Percentiles rank a stretch among this genome's conserved stretches.
Conservation (phyloP, 73 alveolate genomes). For the Paramecium biaurelia region DNA sequence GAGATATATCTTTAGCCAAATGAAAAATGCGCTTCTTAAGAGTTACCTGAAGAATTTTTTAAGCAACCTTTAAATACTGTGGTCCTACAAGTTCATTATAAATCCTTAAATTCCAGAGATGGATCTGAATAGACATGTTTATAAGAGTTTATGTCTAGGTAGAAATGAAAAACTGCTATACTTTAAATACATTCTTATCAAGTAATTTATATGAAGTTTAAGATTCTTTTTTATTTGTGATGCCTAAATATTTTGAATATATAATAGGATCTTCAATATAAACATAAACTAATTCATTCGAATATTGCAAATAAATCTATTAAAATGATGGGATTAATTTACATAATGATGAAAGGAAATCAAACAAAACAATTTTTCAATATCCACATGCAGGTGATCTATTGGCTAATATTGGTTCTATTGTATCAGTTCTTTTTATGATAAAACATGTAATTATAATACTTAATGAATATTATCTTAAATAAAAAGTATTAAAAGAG, state of each 20-base stretch:
- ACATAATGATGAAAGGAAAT: not conserved
- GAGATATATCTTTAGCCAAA: not conserved
- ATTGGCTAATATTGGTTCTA: conserved; percentile 10
- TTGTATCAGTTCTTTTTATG: not conserved
- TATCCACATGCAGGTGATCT: not conserved
- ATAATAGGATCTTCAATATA: not conserved
- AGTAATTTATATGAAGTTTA: not conserved
- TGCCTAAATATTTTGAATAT: not conserved
- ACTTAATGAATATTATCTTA: not conserved
- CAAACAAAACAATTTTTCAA: not conserved
- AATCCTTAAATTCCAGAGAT: not conserved
- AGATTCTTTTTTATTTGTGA: not conserved
- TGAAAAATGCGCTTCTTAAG: not conserved
- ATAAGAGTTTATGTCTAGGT: not conserved
- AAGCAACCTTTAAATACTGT: not conserved
- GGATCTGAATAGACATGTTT: not conserved
- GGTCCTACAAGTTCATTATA: not conserved
- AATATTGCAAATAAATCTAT: not conserved
- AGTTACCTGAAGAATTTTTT: not conserved
- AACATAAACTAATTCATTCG: not conserved
- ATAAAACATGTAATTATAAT: not conserved
- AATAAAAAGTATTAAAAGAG: not conserved
- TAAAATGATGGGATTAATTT: not conserved
- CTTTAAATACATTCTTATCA: not conserved
- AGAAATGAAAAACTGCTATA: not conserved